Evolutionary conservation across 768 basidiomycete species (phyloP), one percentile per base, ranked within the genome.

Genomic region (Mycena vulgaris): DNA sequence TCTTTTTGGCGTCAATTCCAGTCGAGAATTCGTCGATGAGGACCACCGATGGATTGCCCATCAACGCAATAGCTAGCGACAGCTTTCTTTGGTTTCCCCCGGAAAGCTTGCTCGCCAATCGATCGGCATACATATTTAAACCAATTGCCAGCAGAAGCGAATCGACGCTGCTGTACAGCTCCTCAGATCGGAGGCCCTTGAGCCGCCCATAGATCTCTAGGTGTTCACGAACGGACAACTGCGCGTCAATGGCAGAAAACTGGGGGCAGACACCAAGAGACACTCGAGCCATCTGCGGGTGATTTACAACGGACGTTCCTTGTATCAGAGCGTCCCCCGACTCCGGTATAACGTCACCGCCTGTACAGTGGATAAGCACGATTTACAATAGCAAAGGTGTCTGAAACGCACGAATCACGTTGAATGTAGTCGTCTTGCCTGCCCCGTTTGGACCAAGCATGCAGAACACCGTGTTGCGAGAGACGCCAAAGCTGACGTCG

Each of bases 21-120:
- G 93, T 93, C 8, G 92, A 93, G 78, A 93, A 95, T 75, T 95
- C 93, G 69, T 95, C 94, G 52, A 95, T 94, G 25, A 95, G 85
- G 3, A 95, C 82, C 4, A 94, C 93, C 4, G 92, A 82, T 5
- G 93, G 92, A 73, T 94, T 94, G 7, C 92, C 93, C 23, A 92
- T 92, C 56, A 95, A 82, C 8, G 94, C 90, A 68, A 95, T 94
- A 5, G 93, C 92, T 49, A 95, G 82, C 0, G 92, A 84, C 23
- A 95, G 77, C 72, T 95, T 95, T 40, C 93, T 83, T 76, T 94
- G 93, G 73, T 95, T 94, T 1, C 94, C 94, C 0, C 94, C 92
- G 4, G 92, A 93, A 27, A 95, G 81, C 74, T 89, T 90, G 73
- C 89, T 92, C 0, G 93, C 94, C 23, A 94, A 78, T 16, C 92